These are phyloP conservation scores for Saccharomycopsis javanensis DNA, from an alignment of 805 yeast species.

Conservation along the genomic window DNA sequence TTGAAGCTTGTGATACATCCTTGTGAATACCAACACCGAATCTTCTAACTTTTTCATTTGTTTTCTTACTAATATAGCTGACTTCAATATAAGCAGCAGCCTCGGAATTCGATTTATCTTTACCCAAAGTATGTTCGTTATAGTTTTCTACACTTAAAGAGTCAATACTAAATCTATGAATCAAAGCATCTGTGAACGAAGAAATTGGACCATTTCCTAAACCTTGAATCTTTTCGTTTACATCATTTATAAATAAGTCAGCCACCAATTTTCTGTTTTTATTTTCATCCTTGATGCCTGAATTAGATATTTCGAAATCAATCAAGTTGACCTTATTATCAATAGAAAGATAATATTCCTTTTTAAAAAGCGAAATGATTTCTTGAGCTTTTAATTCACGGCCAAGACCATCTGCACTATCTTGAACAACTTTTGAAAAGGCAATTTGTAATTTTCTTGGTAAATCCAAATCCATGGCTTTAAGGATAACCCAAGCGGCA, in stretches of 20 bases:
- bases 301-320: slow-evolving; percentile 33
- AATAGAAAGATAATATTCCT: slow-evolving; percentile 41
- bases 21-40: slow-evolving; percentile 95
- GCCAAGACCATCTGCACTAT: slow-evolving; percentile 53
- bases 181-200: slow-evolving; percentile 56
- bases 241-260: slow-evolving; percentile 31
- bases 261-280: slow-evolving; percentile 36
- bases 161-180: slow-evolving; percentile 39
- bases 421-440: slow-evolving; percentile 57
- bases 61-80: slow-evolving; percentile 34
- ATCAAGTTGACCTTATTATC: slow-evolving; percentile 27
- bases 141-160: slow-evolving; percentile 53
- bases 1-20: slow-evolving; percentile 81
- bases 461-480: slow-evolving; percentile 61
- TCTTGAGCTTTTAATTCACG: slow-evolving; percentile 63
- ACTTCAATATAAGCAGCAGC: slow-evolving; percentile 69
- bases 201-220: slow-evolving; percentile 75
- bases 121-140: slow-evolving; percentile 64
- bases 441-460: slow-evolving; percentile 65
- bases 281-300: slow-evolving; percentile 25
- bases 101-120: slow-evolving; percentile 51
- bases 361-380: slow-evolving; percentile 47
- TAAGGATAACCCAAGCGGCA: slow-evolving; percentile 71
- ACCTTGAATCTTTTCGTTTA: slow-evolving; percentile 36
- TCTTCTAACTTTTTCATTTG: slow-evolving; percentile 31